Base-by-base conservation (phyloP, 345 rosid species). In the Eucalyptus erythrocorys region DNA sequence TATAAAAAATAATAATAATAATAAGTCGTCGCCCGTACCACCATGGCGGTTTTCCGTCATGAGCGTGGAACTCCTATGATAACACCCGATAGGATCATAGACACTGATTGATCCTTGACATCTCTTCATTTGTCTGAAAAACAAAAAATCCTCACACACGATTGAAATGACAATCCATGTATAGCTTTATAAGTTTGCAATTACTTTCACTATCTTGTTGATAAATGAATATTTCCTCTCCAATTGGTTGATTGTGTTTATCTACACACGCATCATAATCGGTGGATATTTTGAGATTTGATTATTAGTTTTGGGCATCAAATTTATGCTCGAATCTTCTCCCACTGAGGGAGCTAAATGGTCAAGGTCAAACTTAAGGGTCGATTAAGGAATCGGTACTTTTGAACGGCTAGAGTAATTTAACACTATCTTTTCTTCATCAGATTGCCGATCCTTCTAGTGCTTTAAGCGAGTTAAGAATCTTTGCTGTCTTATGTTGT, bases 21-120 rank as follows among this genome's bases (percentile, higher is more conserved):
- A 64, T 14, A 10, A 71, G 26, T 19, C 45, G 43, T 34, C 43
- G 22, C 2, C 22, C 4, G 26, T 71, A 5, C 43, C 81, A 17
- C 26, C 7, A 4, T 10, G 43, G 10, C 3, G 5, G 21, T n/a
- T 14, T 34, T 68, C 13, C 5, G 1, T 34, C 22, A 0, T 4
- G 6, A 3, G 22, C 1, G 1, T 68, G 24, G 42, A 68, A 34
- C 80, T 68, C 24, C 12, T 17, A 34, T 17, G 24, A 10, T 8
- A 68, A 68, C 13, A 4, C 80, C 24, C 24, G 5, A 8, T 8
- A 16, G 80, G 43, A 19, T 68, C 12, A 19, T 34, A 8, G 11
- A 40, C 19, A 21, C 43, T 1, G 1, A 17, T 66, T n/a, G 22
- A 10, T 22, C 79, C 43, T 34, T 34, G 13, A 5, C 43, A 34